phyloP scores from a whole-genome alignment of 352 stramenopile species.

The Pythium periplocum region DNA sequence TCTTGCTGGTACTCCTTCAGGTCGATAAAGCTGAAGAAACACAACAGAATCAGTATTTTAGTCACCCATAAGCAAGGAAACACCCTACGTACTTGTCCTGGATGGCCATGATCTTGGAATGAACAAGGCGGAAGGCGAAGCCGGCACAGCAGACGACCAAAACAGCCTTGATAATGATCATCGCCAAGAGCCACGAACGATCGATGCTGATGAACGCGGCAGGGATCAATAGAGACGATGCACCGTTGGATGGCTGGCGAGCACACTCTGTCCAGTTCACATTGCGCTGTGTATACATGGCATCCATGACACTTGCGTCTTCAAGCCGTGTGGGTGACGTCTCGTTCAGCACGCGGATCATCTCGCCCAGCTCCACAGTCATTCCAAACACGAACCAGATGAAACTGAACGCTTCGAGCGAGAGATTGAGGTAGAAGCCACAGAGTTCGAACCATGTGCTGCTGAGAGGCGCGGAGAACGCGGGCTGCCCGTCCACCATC shows the following conservation, averaged over 20 bases:
- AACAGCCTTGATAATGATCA: conserved; percentile 34
- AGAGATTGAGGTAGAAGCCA: conserved; percentile 52
- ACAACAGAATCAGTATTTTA: conserved; percentile 7
- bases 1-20: conserved; percentile 57
- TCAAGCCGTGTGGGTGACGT: conserved; percentile 24
- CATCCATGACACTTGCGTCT: conserved; percentile 24
- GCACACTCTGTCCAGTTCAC: neutral
- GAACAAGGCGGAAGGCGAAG: conserved; percentile 33
- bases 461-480: conserved; percentile 53
- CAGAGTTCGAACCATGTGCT: conserved; percentile 57
- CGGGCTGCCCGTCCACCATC: conserved; percentile 55
- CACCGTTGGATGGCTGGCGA: neutral
- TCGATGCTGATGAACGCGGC: conserved; percentile 32
- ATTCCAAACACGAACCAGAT: conserved; percentile 57
- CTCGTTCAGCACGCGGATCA: conserved; percentile 27
- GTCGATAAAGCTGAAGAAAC: conserved; percentile 48
- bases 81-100: conserved; percentile 53
- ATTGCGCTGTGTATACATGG: conserved; percentile 20
- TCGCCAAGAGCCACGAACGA: conserved; percentile 37
- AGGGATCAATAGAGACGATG: conserved; percentile 21
- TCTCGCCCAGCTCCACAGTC: conserved; percentile 51
- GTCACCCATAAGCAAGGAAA: neutral
- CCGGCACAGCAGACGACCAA: conserved; percentile 24
- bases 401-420: conserved; percentile 39
- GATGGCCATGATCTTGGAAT: conserved; percentile 50